Conservation (phyloP, 1,284 basidiomycete species). For the Pseudozyma thailandica region DNA sequence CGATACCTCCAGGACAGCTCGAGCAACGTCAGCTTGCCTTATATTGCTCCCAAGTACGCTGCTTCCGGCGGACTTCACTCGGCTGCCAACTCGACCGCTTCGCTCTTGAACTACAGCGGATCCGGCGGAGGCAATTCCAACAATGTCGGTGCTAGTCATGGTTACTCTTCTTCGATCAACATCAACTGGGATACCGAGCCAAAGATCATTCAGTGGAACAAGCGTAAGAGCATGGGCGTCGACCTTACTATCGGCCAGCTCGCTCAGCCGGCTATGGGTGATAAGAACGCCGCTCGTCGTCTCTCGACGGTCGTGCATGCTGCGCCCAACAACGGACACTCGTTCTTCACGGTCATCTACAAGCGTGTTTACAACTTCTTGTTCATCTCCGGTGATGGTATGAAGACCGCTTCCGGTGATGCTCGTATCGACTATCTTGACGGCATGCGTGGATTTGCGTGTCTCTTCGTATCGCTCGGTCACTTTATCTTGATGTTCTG, state of each 20-base stretch:
- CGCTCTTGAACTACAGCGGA: conserved; percentile 40
- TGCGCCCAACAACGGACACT: conserved; percentile 36
- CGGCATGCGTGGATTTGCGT: conserved; percentile 60
- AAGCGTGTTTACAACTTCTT: conserved; percentile 35
- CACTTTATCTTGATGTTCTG: conserved; percentile 62
- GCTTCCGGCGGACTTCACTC: conserved; percentile 20
- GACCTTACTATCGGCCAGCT: conserved; percentile 45
- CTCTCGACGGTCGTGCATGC: conserved; percentile 29
- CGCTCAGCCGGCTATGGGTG: conserved; percentile 51
- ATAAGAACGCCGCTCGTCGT: conserved; percentile 46
- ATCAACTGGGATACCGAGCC: conserved; percentile 42
- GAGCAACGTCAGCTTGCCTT: conserved; percentile 40
- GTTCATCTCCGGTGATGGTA: conserved; percentile 40
- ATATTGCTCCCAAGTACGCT: conserved; percentile 41
- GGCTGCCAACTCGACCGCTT: conserved; percentile 27
- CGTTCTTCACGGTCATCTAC: conserved; percentile 44
- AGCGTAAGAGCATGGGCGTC: conserved; percentile 40
- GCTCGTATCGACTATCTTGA: conserved; percentile 60
- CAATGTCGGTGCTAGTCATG: conserved; percentile 25
- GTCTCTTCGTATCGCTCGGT: conserved; percentile 56
- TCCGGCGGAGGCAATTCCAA: conserved; percentile 20
- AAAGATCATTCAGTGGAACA: conserved; percentile 55
- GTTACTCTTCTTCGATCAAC: conserved; percentile 34
- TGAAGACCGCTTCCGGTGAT: conserved; percentile 46
- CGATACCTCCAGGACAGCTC: conserved; percentile 48